A percentile compares a stretch with the other conserved stretches of the same genome.
Evolutionary conservation across 2,329 filamentous ascomycete genomes (phyloP).

Genomic region (Cryphonectria radicalis): DNA sequence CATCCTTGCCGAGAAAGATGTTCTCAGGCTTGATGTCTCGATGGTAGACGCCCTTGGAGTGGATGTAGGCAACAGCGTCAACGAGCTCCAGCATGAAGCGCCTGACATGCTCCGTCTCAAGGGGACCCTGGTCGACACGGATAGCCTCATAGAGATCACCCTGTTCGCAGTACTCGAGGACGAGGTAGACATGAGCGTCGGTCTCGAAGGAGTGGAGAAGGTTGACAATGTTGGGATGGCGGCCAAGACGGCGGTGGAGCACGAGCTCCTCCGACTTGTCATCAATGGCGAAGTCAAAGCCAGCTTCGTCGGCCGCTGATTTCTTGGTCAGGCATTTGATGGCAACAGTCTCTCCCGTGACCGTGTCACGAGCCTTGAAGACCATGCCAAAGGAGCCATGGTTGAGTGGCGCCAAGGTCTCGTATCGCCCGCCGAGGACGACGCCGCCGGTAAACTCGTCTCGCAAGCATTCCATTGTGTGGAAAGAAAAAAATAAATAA

Average conservation of each 20-base stretch:
- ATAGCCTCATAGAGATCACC: constrained; percentile 98
- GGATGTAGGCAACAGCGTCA: constrained; percentile 86
- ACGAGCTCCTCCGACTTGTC: constrained; percentile 81
- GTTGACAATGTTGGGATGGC: constrained; percentile 92
- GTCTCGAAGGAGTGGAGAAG: constrained; percentile 91
- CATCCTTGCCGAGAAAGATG: constrained; percentile 88
- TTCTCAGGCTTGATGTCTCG: constrained; percentile 99
- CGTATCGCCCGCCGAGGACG: constrained; percentile 85
- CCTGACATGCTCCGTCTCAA: constrained; percentile 95
- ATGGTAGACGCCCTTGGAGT: constrained; percentile 89
- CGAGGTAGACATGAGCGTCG: constrained; percentile 84
- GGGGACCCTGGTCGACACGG: constrained; percentile 80
- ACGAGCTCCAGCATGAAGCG: constrained; percentile 97
- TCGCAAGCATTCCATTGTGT: constrained; percentile 80
- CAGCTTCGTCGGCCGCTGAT: constrained; percentile 62
- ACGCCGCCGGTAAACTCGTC: constrained; percentile 79
- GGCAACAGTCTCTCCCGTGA: constrained; percentile 80
- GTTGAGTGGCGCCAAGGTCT: constrained; percentile 92
- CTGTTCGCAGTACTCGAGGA: constrained; percentile 92
- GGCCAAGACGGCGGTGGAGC: constrained; percentile 78
- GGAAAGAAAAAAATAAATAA: too few species aligned
- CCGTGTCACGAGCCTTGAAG: constrained; percentile 83
- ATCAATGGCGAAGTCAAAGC: constrained; percentile 72
- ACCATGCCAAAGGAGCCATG: constrained; percentile 99
- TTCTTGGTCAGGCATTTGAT: constrained; percentile 96